phyloP scores from a whole-genome alignment of 2,329 filamentous ascomycete species.

The Sclerotinia trifoliorum region DNA sequence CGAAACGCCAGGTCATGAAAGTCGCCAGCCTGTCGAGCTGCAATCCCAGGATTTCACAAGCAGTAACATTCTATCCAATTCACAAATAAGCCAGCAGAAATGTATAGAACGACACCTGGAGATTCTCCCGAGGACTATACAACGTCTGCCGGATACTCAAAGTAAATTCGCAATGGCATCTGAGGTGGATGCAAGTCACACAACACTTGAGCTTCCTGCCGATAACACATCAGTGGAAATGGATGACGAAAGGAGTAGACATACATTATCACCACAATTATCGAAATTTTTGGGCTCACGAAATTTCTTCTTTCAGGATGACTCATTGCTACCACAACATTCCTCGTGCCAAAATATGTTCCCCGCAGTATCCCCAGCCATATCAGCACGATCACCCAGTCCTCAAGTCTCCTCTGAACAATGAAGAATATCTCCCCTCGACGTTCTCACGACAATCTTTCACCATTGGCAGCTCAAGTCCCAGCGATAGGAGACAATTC shows the following conservation, averaged over 20 bases:
- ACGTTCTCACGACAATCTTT: not conserved
- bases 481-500: not conserved
- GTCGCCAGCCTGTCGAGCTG: no score
- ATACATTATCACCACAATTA: not conserved
- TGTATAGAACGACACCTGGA: no score
- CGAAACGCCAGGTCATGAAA: no score
- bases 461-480: not conserved
- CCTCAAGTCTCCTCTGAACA: not conserved
- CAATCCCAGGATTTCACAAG: no score
- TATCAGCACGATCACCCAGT: not conserved
- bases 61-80: no score
- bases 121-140: no score
- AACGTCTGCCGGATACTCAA: not conserved
- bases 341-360: not conserved
- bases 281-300: not conserved
- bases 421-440: conserved; percentile 5
- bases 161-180: not conserved
- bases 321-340: not conserved
- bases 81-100: no score
- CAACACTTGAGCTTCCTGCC: conserved; percentile 13
- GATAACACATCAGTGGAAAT: not conserved
- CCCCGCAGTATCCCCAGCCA: not conserved
- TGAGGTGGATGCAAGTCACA: not conserved
- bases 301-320: not conserved
- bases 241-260: conserved; percentile 9